Base-by-base conservation (phyloP, 257 asterid genomes). In the Avicennia marina region DNA sequence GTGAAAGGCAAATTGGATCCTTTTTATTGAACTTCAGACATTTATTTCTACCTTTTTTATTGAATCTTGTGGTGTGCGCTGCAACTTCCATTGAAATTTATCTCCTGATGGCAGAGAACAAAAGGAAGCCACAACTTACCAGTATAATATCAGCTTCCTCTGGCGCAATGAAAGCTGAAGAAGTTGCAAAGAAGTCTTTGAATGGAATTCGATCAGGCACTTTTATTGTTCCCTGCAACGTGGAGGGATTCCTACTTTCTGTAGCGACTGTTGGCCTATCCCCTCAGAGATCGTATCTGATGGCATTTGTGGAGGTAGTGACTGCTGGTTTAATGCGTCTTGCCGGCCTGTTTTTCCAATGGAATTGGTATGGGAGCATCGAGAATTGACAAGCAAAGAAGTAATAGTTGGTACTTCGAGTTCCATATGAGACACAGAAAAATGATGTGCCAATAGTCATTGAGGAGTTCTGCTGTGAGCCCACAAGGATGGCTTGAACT, bases 151-250 rank as follows among this genome's bases (percentile, higher is more conserved):
- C 99, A 12, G 87, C 80, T 62, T 89, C 97, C 53, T 89, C 99
- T 55, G 95, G 96, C 27, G 84, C 88, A 58, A 86, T 89, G 97
- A 89, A 82, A 76, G 94, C 99, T 6, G 90, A 84, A 7, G 85
- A 81, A 21, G 99, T 93, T 12, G 99, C 99, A 29, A 57, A 71
- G 57, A 86, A 79, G 38, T 60, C 96, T 6, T 63, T 89, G 69
- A 40, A 56, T 0, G 99, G 96, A 40, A 83, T 93, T 17, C 81
- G 77, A 53, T 77, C 82, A 4, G 94, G 84, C 16, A 69, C 79
- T 6, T 93, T 89, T 55, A 68, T 79, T 12, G 86, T 93, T 22
- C 78, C 95, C 54, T 89, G 99, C 82, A 93, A 93, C 78, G 73
- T 86, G 1, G 91, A 82, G 68, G 96, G 99, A 2, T 56, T 68